These are phyloP conservation scores for Arachnopeziza araneosa DNA, from an alignment of 2,329 filamentous ascomycete species.

Conservation along the genomic window DNA sequence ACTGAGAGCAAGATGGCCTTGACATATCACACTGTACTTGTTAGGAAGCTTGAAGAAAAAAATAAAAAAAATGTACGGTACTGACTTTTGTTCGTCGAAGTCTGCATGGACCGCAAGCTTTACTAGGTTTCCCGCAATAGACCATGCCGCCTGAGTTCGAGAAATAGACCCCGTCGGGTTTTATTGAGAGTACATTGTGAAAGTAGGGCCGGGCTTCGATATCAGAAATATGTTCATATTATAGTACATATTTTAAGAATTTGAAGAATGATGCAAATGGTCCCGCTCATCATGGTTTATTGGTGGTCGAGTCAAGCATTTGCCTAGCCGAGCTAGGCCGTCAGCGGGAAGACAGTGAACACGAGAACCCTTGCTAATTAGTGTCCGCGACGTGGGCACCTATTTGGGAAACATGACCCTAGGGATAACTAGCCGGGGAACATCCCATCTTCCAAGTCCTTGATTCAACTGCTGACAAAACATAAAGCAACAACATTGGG, in stretches of 20 bases:
- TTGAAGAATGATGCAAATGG: background rate
- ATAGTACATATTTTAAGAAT: background rate
- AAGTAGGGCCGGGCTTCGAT: background rate
- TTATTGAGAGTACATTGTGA: background rate
- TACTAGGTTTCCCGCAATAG: conserved; percentile 14
- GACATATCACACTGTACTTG: conserved; percentile 46
- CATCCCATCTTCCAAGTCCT: too few relatives aligned
- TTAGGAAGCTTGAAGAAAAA: conserved; percentile 1
- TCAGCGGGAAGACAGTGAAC: background rate
- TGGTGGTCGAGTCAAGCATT: background rate
- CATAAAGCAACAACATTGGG: too few relatives aligned
- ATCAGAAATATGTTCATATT: background rate
- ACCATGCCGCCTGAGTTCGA: conserved; percentile 5
- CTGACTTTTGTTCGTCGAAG: conserved; percentile 36
- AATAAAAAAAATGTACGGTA: background rate
- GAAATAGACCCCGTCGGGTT: background rate
- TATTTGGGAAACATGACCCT: background rate
- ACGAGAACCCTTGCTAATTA: background rate
- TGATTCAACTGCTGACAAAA: too few relatives aligned
- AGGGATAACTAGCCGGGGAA: too few relatives aligned
- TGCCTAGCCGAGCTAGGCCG: background rate
- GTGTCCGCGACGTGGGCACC: background rate
- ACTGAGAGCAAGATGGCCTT: conserved; percentile 48
- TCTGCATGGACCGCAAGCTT: conserved; percentile 32
- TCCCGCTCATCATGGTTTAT: background rate